Evolutionary conservation across 768 basidiomycete species (phyloP), one percentile per base, ranked within the genome.

Genomic region (Hypholoma sublateritium): DNA sequence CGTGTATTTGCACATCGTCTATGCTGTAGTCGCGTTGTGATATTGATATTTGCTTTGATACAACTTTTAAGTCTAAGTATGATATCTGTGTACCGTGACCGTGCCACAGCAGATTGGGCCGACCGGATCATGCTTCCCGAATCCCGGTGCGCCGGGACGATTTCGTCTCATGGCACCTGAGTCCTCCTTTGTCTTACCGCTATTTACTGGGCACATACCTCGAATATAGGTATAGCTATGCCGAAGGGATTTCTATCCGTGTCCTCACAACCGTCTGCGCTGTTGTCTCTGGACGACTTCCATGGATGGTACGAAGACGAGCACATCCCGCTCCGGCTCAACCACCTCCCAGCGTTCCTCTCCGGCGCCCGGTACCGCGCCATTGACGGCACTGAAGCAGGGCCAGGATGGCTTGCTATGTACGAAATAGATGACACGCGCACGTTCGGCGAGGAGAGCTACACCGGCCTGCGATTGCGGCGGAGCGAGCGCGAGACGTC

Each of bases 241-340:
- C 65, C 72, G 24, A 66, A 61, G 22, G 82, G 74, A 45, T 80
- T 81, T 58, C 76, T 83, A n/a, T 71, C 72, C 12, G 82, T 82
- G 3, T 70, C 77, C 34, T 74, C 79, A 16, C 77, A 80, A 46
- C 78, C 80, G 6, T 79, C 77, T 4, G 46, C 62, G 4, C 65
- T 70, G 35, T 75, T 81, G 11, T 50, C 77, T 2, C 60, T 80
- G 9, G 72, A 77, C 1, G 80, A 83, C 54, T 83, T 80, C 48
- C 80, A 82, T 60, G 79, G 79, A 56, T 83, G 82, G 82, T 83
- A 83, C 67, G 73, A 82, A 61, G 79, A 80, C 53, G 82, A 83
- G 67, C 82, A 82, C 60, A 74, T 83, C 35, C 81, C 81, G 0
- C 67, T 82, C 1, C 77, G 82, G 11, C 65, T 82, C 53, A 71